Conservation (phyloP, 2,329 filamentous ascomycete species). For the Phialemonium atrogriseum region DNA sequence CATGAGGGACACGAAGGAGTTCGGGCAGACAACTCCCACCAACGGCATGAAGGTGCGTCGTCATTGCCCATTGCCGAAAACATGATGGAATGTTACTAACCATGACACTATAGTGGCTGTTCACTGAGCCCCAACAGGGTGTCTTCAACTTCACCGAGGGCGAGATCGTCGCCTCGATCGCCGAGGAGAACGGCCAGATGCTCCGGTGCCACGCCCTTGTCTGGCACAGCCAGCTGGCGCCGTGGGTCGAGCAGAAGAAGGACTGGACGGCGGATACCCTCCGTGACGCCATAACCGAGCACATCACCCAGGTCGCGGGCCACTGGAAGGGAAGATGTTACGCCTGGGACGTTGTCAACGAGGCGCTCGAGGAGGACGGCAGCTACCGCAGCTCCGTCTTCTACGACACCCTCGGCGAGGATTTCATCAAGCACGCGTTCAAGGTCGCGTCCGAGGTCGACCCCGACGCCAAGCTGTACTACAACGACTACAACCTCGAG, state of each 20-base stretch:
- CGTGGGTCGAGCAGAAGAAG: conserved; percentile 33
- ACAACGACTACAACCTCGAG: conserved; percentile 56
- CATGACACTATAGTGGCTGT: conserved; percentile 37
- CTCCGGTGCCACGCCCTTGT: conserved; percentile 51
- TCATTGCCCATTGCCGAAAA: conserved; percentile 2
- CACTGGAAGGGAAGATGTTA: conserved; percentile 42
- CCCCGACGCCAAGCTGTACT: conserved; percentile 45
- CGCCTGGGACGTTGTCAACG: conserved; percentile 51
- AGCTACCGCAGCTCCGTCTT: conserved; percentile 38
- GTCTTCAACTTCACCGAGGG: conserved; percentile 54
- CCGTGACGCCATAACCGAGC: conserved; percentile 39
- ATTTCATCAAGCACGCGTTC: conserved; percentile 47
- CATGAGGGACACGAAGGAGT: conserved; percentile 44
- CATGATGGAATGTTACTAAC: conserved; percentile 5
- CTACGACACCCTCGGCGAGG: conserved; percentile 39
- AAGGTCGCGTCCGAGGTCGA: conserved; percentile 36
- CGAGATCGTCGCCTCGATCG: conserved; percentile 38
- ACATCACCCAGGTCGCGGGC: conserved; percentile 37
- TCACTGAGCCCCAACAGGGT: conserved; percentile 47
- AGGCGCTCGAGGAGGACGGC: conserved; percentile 48
- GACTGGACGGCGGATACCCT: conserved; percentile 45
- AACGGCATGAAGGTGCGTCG: conserved; percentile 42
- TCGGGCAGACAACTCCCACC: conserved; percentile 53
- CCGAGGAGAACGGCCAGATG: conserved; percentile 31
- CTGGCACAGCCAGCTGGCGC: conserved; percentile 39